These are phyloP conservation scores for Lipomyces kockii DNA, from an alignment of 805 yeast genomes.

Conservation along the genomic window DNA sequence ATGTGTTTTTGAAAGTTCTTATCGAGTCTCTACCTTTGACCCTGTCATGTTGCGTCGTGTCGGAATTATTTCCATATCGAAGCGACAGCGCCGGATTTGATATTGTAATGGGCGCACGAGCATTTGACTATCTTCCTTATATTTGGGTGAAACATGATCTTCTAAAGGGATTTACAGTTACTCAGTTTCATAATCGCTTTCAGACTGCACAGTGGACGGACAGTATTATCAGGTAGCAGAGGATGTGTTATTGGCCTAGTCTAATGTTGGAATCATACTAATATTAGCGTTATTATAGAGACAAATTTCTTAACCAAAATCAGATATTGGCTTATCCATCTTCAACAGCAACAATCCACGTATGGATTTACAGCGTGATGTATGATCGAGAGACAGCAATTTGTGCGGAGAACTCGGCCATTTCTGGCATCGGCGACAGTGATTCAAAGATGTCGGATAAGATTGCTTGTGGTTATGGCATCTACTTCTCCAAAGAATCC, in stretches of 20 bases:
- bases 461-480: conserved; percentile 21
- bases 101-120: conserved; percentile 17
- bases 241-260: conserved; percentile 3
- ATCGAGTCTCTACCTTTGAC: conserved; percentile 1
- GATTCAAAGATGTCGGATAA: conserved; percentile 4
- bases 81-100: conserved; percentile 15
- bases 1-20: not conserved
- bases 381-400: not conserved
- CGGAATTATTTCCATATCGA: conserved; percentile 23
- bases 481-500: conserved; percentile 19
- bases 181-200: conserved; percentile 8
- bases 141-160: conserved; percentile 20
- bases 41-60: conserved; percentile 14
- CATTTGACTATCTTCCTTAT: conserved; percentile 1
- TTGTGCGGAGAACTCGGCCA: not conserved
- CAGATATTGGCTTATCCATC: not conserved
- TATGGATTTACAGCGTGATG: conserved; percentile 14
- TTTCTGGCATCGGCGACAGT: conserved; percentile 6
- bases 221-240: conserved; percentile 5
- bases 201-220: conserved; percentile 3
- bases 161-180: conserved; percentile 14
- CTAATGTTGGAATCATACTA: not conserved
- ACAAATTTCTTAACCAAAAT: not conserved
- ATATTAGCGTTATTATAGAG: not conserved
- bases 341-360: conserved; percentile 6